Conservation (phyloP, 2,329 filamentous ascomycete genomes). For the Chaetomium sp. region DNA sequence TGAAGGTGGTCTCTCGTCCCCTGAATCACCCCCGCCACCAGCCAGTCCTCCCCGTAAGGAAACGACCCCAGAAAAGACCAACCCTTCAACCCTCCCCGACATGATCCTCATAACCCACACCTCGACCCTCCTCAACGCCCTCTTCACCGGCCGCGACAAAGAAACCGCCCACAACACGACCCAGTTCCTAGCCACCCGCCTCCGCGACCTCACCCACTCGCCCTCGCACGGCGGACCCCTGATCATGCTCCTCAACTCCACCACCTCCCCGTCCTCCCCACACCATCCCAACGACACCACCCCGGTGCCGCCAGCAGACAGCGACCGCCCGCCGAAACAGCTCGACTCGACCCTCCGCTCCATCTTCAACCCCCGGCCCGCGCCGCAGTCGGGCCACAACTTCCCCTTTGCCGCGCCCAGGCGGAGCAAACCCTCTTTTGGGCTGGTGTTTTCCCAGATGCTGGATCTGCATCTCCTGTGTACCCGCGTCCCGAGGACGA, state of each 20-base stretch:
- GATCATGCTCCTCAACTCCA: conserved; percentile 59
- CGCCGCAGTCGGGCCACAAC: neutral
- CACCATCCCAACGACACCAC: neutral
- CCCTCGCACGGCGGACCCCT: conserved; percentile 47
- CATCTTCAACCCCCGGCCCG: conserved; percentile 47
- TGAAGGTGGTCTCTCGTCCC: conserved; percentile 40
- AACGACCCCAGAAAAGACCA: conserved; percentile 13
- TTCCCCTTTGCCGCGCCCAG: conserved; percentile 31
- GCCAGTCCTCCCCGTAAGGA: neutral
- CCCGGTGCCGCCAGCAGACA: conserved; percentile 5
- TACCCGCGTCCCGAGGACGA: conserved; percentile 46
- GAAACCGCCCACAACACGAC: conserved; percentile 52
- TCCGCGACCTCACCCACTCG: conserved; percentile 50
- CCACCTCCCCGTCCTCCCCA: conserved; percentile 37
- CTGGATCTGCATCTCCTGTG: conserved; percentile 58
- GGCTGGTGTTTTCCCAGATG: conserved; percentile 57
- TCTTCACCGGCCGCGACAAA: conserved; percentile 55
- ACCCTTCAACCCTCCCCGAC: conserved; percentile 39
- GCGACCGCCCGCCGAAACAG: conserved; percentile 23
- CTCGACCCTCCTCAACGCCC: conserved; percentile 52
- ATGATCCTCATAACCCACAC: conserved; percentile 60
- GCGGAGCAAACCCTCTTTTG: conserved; percentile 53
- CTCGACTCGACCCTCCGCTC: conserved; percentile 53
- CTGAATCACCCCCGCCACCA: conserved; percentile 8
- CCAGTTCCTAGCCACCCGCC: conserved; percentile 50